Percentiles rank a stretch among this genome's conserved stretches.
Conservation (phyloP, 1,284 basidiomycete genomes). For the Rhodotorula sp. region DNA sequence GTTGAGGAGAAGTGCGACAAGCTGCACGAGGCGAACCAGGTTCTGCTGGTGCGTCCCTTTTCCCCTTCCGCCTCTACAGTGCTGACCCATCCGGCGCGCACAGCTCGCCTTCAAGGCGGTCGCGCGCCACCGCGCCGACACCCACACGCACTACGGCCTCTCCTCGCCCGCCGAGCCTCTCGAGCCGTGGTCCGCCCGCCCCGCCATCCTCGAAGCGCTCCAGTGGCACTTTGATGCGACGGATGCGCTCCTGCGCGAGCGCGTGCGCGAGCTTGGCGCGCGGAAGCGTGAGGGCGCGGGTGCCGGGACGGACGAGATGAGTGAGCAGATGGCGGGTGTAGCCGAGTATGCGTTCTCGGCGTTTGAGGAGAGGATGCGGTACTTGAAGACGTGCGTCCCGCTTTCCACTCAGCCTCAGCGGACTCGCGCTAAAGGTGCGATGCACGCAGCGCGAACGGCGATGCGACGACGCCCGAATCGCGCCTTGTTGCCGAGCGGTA, state of each 20-base stretch:
- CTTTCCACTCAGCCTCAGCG: no score
- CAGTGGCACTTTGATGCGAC: conserved; percentile 73
- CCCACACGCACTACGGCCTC: conserved; percentile 73
- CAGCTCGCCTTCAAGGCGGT: conserved; percentile 74
- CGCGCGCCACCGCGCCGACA: conserved; percentile 70
- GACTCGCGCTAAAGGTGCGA: background rate
- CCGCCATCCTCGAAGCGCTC: conserved; percentile 67
- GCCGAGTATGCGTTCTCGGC: conserved; percentile 52
- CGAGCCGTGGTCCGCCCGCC: conserved; percentile 80
- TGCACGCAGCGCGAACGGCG: conserved; percentile 19
- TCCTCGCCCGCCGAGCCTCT: conserved; percentile 57
- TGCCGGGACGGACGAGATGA: conserved; percentile 49
- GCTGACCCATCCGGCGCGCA: background rate
- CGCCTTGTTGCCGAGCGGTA: conserved; percentile 67
- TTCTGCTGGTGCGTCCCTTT: conserved; percentile 62
- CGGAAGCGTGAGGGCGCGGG: conserved; percentile 51
- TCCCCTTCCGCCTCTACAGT: background rate
- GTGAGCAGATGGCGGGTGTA: conserved; percentile 52
- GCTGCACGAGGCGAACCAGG: conserved; percentile 71
- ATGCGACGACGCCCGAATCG: conserved; percentile 54
- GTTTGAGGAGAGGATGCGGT: conserved; percentile 52
- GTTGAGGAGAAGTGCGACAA: conserved; percentile 52
- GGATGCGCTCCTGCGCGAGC: conserved; percentile 56
- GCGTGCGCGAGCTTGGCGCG: conserved; percentile 56
- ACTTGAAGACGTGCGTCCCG: conserved; percentile 47